Evolutionary conservation across 306 rosid species (phyloP).

Genomic region (Cyamopsis tetragonoloba): DNA sequence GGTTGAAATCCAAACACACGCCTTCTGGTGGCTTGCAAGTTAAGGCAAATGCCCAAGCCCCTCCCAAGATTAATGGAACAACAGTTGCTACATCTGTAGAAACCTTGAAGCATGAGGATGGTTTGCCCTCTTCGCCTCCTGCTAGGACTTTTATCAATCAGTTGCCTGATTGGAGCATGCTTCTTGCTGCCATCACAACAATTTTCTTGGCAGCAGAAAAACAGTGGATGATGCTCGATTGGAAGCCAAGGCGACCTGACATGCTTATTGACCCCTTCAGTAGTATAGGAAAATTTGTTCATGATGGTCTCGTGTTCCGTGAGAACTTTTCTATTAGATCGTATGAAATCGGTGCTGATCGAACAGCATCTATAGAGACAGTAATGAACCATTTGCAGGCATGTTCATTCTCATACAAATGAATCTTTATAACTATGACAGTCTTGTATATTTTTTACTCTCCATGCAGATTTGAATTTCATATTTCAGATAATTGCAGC

Average conservation of each 20-base stretch:
- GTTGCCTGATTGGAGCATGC: constrained; percentile 99
- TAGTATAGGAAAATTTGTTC: constrained; percentile 89
- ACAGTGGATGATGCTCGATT: constrained; percentile 99
- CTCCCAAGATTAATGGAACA: constrained; percentile 79
- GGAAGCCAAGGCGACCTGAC: constrained; percentile 96
- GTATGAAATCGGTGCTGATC: constrained; percentile 99
- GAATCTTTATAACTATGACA: not conserved
- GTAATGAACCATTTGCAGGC: constrained; percentile 99
- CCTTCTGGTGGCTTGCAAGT: constrained; percentile 67
- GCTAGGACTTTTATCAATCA: constrained; percentile 91
- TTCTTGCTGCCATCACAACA: constrained; percentile 99
- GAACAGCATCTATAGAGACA: constrained; percentile 96
- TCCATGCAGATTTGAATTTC: not conserved
- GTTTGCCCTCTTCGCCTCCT: constrained; percentile 57
- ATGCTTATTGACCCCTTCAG: constrained; percentile 93
- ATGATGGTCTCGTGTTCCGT: constrained; percentile 91
- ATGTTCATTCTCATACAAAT: not conserved
- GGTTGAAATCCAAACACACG: constrained; percentile 51
- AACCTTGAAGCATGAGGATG: constrained; percentile 54
- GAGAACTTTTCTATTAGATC: constrained; percentile 95
- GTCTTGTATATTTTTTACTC: not conserved
- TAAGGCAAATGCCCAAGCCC: constrained; percentile 89
- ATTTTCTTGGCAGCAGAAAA: constrained; percentile 97
- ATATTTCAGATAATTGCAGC: not conserved
- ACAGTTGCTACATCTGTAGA: constrained; percentile 56